phyloP scores from a whole-genome alignment of 306 rosid genomes.

The Luffa acutangula region DNA sequence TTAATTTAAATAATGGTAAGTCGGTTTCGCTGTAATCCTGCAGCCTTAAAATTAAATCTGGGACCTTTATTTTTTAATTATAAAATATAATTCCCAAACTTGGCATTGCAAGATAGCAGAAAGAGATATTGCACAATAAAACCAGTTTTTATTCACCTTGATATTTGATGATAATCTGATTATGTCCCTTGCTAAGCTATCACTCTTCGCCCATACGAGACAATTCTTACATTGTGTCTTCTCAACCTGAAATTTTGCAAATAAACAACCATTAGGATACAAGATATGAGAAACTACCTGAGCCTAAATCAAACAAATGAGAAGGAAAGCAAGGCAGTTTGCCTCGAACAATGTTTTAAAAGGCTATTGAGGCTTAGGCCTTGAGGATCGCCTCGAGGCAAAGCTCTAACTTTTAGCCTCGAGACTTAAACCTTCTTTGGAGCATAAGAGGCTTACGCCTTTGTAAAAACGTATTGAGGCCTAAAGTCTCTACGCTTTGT shows the following conservation, averaged over 20 bases:
- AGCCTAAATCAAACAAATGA: not conserved
- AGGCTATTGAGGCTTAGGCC: no score
- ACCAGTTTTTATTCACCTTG: conserved; percentile 25
- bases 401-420: no score
- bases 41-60: not conserved
- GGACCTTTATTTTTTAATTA: not conserved
- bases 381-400: no score
- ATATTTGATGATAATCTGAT: conserved; percentile 54
- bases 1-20: not conserved
- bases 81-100: not conserved
- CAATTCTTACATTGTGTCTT: conserved; percentile 61
- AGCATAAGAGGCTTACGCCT: no score
- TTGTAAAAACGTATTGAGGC: no score
- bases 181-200: conserved; percentile 69
- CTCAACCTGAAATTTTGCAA: conserved; percentile 43
- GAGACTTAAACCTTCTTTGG: no score
- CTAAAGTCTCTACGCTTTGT: no score
- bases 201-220: conserved; percentile 82
- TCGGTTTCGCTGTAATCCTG: not conserved
- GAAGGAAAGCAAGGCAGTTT: not conserved
- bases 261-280: conserved; percentile 9
- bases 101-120: not conserved
- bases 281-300: not conserved
- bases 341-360: no score
- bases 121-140: not conserved